Conservation (phyloP, 2,329 filamentous ascomycete species). For the Verticillium nubilum region DNA sequence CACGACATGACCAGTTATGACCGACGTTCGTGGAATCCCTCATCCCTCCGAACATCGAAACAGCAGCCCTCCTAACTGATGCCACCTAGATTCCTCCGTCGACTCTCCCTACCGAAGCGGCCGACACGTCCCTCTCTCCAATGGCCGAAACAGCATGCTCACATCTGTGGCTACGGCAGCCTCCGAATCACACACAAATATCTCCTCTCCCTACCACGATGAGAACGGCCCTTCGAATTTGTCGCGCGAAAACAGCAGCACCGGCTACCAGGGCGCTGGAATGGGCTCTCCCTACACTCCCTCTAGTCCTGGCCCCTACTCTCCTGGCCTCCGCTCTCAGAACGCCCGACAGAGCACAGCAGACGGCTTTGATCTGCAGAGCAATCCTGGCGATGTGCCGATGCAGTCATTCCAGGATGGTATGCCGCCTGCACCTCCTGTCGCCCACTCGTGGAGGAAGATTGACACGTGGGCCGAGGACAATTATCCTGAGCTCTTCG, state of each 20-base stretch:
- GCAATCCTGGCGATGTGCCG: slow-evolving; percentile 74
- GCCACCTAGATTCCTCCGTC: slow-evolving; percentile 71
- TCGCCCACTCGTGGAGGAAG: slow-evolving; percentile 85
- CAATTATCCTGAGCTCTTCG: slow-evolving; percentile 89
- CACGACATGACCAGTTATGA: slow-evolving; percentile 78
- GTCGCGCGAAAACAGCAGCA: slow-evolving; percentile 43
- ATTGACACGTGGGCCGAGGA: slow-evolving; percentile 94
- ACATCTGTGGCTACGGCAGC: slow-evolving; percentile 79
- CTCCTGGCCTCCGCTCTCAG: slow-evolving; percentile 81
- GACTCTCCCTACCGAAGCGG: slow-evolving; percentile 92
- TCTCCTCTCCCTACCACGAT: slow-evolving; percentile 73
- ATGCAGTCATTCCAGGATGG: slow-evolving; percentile 96
- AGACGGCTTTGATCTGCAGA: slow-evolving; percentile 63
- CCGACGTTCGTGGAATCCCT: slow-evolving; percentile 44
- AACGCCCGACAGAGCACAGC: slow-evolving; percentile 60
- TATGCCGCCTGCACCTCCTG: slow-evolving; percentile 80
- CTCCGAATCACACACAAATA: slow-evolving; percentile 79
- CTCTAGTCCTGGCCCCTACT: slow-evolving; percentile 68
- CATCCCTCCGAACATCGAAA: slow-evolving; percentile 1
- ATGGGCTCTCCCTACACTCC: slow-evolving; percentile 40
- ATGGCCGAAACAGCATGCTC: slow-evolving; percentile 74
- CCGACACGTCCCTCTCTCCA: slow-evolving; percentile 80
- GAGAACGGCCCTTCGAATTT: slow-evolving; percentile 55
- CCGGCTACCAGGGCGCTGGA: slow-evolving; percentile 56
- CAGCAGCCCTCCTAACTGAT: slow-evolving; percentile 17